Evolutionary conservation across 805 yeast genomes (phyloP), one percentile per base, ranked within the genome.

Genomic region (Hemisphaericaspora nanyangensis): DNA sequence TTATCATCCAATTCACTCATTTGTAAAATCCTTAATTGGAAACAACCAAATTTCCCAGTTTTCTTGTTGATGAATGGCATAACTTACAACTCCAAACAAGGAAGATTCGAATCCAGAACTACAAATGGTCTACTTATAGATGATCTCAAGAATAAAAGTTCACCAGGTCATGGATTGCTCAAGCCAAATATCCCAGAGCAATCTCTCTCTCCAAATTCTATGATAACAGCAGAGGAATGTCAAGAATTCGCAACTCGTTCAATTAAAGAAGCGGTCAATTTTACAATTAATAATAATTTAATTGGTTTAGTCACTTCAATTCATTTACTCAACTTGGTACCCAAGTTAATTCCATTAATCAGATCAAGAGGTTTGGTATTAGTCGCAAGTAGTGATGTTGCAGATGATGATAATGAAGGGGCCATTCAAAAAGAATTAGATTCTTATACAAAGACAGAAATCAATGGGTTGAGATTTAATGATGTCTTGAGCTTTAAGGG

Each of bases 11-110:
- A 89, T 60, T 85, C 96, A 25, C 77, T 80, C 33, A 87, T 89
- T n/a, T 93, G 98, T 62, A 87, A 95, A 8, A 85, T 88, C 33
- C 65, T 93, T 50, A 93, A 93, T 62, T 93, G 99, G 99, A 93
- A 93, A 61, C 99, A 93, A 63, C 98, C 99, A 11, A 91, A 91
- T 58, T 93, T 84, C 63, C 97, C 99, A 0, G 98, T 93, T 0
- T 80, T 93, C 48, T 85, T 86, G 63, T 78, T 82, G 40, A 77
- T 90, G 75, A 81, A 79, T 50, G 86, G 88, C n/a, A 65, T 81
- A 8, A 64, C 71, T 31, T 58, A 54, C 56, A 50, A 58, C 54
- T 26, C 45, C 35, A 37, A 47, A 2, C 39, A 45, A 13, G 46
- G 52, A n/a, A 46, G 43, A 7, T 69, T 67, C 38, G 73, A 68